phyloP scores from a whole-genome alignment of 495 filamentous ascomycete species.

The Penicillium crystallinum region DNA sequence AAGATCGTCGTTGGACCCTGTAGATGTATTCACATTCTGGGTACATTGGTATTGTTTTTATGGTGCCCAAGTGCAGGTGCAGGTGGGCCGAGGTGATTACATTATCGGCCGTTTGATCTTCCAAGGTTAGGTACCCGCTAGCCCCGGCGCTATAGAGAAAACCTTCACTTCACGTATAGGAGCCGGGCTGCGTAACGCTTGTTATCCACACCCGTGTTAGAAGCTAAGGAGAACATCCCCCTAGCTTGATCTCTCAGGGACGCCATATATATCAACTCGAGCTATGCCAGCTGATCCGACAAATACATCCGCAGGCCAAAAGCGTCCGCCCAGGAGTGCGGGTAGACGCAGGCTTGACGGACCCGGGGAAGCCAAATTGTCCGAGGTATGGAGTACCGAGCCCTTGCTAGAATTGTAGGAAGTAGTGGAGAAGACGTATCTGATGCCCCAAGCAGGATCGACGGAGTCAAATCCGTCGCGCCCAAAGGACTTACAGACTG shows the following conservation, averaged over 20 bases:
- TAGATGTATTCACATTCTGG: too few relatives aligned
- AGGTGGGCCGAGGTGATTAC: slow-evolving; percentile 1
- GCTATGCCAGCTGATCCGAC: neutral
- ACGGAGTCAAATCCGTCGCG: slow-evolving; percentile 75
- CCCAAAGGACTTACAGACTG: slow-evolving; percentile 73
- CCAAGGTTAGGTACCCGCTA: too few relatives aligned
- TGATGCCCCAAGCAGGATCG: slow-evolving; percentile 31
- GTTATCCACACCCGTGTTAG: neutral
- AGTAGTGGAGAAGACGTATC: neutral
- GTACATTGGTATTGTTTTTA: too few relatives aligned
- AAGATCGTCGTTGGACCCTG: too few relatives aligned
- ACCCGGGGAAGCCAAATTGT: neutral
- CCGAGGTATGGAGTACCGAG: neutral
- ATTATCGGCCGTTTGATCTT: neutral
- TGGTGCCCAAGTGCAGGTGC: too few relatives aligned
- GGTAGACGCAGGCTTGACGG: neutral
- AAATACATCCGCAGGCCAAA: neutral
- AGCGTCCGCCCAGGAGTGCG: neutral
- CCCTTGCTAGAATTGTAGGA: neutral
- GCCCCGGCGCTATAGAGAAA: neutral
- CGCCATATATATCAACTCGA: neutral
- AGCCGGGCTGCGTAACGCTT: neutral
- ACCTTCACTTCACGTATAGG: neutral
- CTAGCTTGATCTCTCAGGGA: neutral
- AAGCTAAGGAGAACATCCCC: neutral